Evolutionary conservation across 2,329 filamentous ascomycete genomes (phyloP), one percentile per base, ranked within the genome.

Genomic region (Phialophora tarda): DNA sequence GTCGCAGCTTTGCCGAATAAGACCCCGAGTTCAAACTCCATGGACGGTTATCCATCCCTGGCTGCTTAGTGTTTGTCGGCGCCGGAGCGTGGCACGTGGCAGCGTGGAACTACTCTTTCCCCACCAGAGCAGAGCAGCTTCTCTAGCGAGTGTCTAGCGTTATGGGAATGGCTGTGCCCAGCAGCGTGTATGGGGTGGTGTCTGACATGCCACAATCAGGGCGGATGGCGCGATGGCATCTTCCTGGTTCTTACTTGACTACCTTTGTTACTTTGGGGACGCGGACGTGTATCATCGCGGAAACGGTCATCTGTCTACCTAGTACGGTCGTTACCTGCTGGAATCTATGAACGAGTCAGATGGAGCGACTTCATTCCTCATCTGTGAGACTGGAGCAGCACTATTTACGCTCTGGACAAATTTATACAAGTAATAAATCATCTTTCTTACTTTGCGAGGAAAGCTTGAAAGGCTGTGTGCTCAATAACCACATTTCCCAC

Each of bases 401-500:
- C 34, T 6, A 38, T 38, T 17, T 17, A n/a, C 5, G 14, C 38
- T n/a, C 17, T n/a, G 17, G 4, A n/a, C 5, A n/a, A 2, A 5
- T 4, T 6, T 41, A n/a, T 41, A 41, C 2, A 28, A 2, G 14
- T 26, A 5, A 10, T 21, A 11, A 11, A n/a, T 56, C 14, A 34
- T 56, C 26, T 17, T 32, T n/a, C 11, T 64, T 79, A 93, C 78
- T 95, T 97, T 0, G 93, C 86, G 77, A 99, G 79, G 77, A 99
- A 99, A 72, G 88, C 91, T 78, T 99, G 95, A 77, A 98, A 99
- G 2, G 93, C 93, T 72, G 92, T 91, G 74, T 97, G 93, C 68
- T 98, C 93, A 77, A 99, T 98, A n/a, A 93, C 86, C 0, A 99
- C 93, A 75, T 96, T 97, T 0, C 95, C 91, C 58, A 85, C 81